Conservation (phyloP, 2,329 filamentous ascomycete species). For the Septoria linicola region DNA sequence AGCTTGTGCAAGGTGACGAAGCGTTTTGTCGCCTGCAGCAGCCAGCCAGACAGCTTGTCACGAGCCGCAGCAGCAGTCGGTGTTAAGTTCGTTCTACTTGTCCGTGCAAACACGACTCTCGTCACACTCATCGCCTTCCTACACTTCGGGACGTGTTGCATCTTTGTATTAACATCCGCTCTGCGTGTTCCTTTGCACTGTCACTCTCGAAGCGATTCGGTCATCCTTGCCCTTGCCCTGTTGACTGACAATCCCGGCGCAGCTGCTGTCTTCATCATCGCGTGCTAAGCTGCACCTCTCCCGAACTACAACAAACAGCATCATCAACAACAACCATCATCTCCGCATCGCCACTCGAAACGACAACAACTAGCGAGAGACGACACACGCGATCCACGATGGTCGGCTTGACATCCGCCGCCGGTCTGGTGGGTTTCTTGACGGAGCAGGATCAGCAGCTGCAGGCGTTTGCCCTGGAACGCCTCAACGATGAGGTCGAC, state of each 20-base stretch:
- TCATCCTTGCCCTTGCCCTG: too few relatives aligned
- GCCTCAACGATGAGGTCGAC: conserved; percentile 93
- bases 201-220: conserved; percentile 5
- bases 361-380: background rate
- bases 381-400: conserved; percentile 50
- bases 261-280: background rate
- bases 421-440: conserved; percentile 90
- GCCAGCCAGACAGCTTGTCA: too few relatives aligned
- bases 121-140: too few relatives aligned
- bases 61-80: background rate
- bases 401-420: conserved; percentile 91
- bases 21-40: conserved; percentile 5
- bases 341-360: background rate
- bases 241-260: too few relatives aligned
- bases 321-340: background rate
- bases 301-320: background rate
- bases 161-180: too few relatives aligned
- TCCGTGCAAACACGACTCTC: too few relatives aligned
- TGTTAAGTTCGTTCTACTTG: too few relatives aligned
- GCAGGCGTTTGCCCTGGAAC: conserved; percentile 91
- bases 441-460: conserved; percentile 92
- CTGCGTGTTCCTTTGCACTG: conserved; percentile 5
- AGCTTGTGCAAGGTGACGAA: conserved; percentile 7
- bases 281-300: conserved; percentile 4
- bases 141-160: too few relatives aligned